A percentile compares a stretch with the other conserved stretches of the same genome.
Conservation (phyloP, 2,329 filamentous ascomycete species). For the Purpureocillium lavendulum region DNA sequence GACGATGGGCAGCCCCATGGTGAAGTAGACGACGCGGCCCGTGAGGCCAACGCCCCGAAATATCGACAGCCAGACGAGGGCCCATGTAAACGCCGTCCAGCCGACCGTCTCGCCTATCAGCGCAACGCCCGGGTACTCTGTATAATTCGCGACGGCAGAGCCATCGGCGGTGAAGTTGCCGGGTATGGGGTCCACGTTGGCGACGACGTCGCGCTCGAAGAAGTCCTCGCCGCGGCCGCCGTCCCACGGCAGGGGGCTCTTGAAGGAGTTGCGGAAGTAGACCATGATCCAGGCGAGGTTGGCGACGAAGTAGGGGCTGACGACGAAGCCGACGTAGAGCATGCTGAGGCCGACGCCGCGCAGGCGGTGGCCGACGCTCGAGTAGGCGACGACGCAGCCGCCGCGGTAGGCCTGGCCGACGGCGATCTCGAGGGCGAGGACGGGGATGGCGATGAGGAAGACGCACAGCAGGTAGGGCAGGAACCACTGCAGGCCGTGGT, state of each 20-base stretch:
- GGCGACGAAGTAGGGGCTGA: conserved; percentile 49
- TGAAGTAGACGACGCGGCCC: conserved; percentile 51
- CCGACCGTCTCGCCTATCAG: conserved; percentile 48
- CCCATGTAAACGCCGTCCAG: conserved; percentile 51
- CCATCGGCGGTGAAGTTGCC: conserved; percentile 29
- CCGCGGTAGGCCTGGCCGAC: conserved; percentile 60
- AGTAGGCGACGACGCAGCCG: conserved; percentile 45
- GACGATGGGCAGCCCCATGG: conserved; percentile 51
- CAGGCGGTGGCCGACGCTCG: conserved; percentile 42
- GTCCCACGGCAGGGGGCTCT: conserved; percentile 45
- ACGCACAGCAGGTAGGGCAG: conserved; percentile 48
- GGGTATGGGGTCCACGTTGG: conserved; percentile 32
- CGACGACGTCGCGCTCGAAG: conserved; percentile 40
- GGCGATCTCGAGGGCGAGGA: conserved; percentile 51
- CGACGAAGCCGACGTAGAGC: conserved; percentile 43
- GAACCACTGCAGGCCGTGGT: conserved; percentile 52
- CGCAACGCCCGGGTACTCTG: conserved; percentile 33
- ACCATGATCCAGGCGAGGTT: conserved; percentile 52
- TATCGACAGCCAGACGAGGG: conserved; percentile 51
- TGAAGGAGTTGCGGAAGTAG: conserved; percentile 49
- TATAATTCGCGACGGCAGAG: conserved; percentile 31
- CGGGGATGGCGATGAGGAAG: conserved; percentile 46
- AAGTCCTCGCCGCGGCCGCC: conserved; percentile 38
- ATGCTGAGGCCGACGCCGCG: conserved; percentile 45
- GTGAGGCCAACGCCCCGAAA: conserved; percentile 50